These are phyloP conservation scores for Leptodontidium sp. DNA, from an alignment of 2,329 filamentous ascomycete genomes.

Conservation along the genomic window DNA sequence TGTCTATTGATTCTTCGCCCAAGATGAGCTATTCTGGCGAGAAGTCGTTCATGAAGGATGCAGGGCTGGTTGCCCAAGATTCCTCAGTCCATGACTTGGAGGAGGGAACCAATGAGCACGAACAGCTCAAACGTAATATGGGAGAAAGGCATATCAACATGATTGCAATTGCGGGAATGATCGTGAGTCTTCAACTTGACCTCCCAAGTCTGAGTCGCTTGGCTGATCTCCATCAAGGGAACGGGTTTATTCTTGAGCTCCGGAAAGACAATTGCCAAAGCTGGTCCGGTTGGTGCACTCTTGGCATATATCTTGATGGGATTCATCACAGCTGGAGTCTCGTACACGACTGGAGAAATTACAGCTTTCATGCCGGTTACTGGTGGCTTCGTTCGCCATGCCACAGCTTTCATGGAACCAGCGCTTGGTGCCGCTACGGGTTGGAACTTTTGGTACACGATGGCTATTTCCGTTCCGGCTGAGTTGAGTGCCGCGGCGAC, in stretches of 20 bases:
- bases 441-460: constrained; percentile 44
- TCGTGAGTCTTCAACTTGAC: constrained; percentile 57
- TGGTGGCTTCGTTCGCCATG: constrained; percentile 46
- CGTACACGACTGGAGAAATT: constrained; percentile 45
- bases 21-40: neutral
- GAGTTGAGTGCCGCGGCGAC: constrained; percentile 71
- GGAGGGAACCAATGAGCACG: constrained; percentile 14
- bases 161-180: constrained; percentile 77
- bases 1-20: neutral
- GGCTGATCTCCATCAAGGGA: constrained; percentile 45
- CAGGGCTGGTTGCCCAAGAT: neutral
- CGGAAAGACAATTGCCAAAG: constrained; percentile 54
- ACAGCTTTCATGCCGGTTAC: constrained; percentile 44
- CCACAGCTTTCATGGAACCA: constrained; percentile 46
- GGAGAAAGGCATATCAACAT: constrained; percentile 62
- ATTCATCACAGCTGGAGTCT: constrained; percentile 55
- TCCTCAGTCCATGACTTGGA: constrained; percentile 19
- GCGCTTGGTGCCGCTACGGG: constrained; percentile 40
- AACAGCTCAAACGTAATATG: constrained; percentile 55
- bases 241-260: constrained; percentile 62
- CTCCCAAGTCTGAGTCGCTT: constrained; percentile 46
- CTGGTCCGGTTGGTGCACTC: constrained; percentile 56
- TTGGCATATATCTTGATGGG: constrained; percentile 47
- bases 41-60: neutral
- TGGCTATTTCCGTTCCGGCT: constrained; percentile 46